phyloP scores from a whole-genome alignment of 257 asterid species.

The Sherardia arvensis region DNA sequence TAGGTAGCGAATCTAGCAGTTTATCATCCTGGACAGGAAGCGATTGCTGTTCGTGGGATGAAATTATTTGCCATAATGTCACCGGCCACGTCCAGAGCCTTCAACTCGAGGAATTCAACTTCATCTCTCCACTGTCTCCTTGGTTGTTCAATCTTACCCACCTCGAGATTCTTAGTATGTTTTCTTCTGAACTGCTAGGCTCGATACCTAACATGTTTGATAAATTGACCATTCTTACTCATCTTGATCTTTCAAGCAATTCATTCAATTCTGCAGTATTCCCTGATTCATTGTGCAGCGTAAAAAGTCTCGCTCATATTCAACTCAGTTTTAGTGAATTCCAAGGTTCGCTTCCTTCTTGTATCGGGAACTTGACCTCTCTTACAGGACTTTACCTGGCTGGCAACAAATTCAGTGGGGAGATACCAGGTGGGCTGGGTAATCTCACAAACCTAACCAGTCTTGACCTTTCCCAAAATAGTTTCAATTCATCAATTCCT shows the following conservation, averaged over 20 bases:
- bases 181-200: not conserved
- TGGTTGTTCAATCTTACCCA: constrained; percentile 11
- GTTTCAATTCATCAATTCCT: not conserved
- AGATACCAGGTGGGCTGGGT: not conserved
- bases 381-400: not conserved
- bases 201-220: not conserved
- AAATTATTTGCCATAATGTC: not conserved
- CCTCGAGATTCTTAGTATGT: not conserved
- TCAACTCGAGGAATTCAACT: not conserved
- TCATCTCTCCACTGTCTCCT: constrained; percentile 7
- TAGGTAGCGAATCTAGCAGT: not conserved
- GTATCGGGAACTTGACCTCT: not conserved
- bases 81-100: not conserved
- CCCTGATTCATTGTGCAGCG: not conserved
- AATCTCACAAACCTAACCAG: not conserved
- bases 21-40: not conserved
- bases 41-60: not conserved
- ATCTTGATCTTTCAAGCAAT: not conserved
- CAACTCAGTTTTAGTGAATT: not conserved
- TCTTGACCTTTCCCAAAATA: not conserved
- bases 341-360: not conserved
- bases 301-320: not conserved
- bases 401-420: not conserved
- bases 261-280: not conserved
- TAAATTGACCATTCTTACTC: not conserved